Evolutionary conservation across 176 grass and related monocot species (phyloP).

Genomic region (Leersia perrieri): DNA sequence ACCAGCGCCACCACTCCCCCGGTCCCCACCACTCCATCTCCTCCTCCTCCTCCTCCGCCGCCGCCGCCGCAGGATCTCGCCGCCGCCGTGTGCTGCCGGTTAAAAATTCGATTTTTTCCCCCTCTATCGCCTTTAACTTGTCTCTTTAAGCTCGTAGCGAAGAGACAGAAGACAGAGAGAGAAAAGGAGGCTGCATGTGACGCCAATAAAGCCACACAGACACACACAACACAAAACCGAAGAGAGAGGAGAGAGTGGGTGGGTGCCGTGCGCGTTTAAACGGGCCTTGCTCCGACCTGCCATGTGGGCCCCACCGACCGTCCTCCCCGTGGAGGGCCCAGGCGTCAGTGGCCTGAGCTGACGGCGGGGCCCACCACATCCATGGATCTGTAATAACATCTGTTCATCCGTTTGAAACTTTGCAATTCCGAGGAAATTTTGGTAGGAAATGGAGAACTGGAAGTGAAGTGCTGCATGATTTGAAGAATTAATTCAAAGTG

Average conservation of each 20-base stretch:
- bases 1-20: conserved; percentile 20
- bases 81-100: conserved; percentile 37
- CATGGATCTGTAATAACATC: too few species aligned
- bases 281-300: conserved; percentile 9
- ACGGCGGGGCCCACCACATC: neutral
- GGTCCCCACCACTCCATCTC: conserved; percentile 26
- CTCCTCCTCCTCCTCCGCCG: conserved; percentile 36
- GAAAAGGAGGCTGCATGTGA: conserved; percentile 26
- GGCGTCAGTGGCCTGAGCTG: neutral
- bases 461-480: too few species aligned
- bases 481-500: neutral
- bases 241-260: neutral
- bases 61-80: conserved; percentile 45
- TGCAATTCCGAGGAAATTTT: neutral
- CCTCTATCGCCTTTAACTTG: neutral
- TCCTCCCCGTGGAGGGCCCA: neutral
- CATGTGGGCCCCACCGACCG: neutral
- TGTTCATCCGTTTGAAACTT: neutral
- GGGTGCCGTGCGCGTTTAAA: conserved; percentile 48
- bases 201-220: conserved; percentile 44
- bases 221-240: too few species aligned
- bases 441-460: too few species aligned
- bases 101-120: conserved; percentile 1
- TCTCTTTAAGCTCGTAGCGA: conserved; percentile 31
- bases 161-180: conserved; percentile 11